These are phyloP conservation scores for Podosphaera xanthii DNA, from an alignment of 2,329 filamentous ascomycete genomes.

Conservation along the genomic window DNA sequence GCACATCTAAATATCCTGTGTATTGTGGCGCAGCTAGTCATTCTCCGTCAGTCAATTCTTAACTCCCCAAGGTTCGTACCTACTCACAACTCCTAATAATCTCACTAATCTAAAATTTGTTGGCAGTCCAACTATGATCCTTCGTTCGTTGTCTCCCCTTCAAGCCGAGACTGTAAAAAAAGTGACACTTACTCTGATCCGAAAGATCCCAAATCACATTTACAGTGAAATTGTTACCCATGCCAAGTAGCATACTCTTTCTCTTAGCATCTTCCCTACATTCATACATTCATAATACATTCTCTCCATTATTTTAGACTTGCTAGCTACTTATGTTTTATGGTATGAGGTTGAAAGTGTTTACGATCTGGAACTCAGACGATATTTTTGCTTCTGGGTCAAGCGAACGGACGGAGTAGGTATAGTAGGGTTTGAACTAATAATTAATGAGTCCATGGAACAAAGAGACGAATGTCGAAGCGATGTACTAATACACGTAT, in stretches of 20 bases:
- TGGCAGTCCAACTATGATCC: slow-evolving; percentile 64
- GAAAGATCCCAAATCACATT: slow-evolving; percentile 73
- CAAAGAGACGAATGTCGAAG: too few species aligned
- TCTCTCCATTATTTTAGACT: background rate
- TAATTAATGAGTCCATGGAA: too few species aligned
- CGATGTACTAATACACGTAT: too few species aligned
- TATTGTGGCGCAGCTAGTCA: slow-evolving; percentile 82
- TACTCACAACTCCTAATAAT: background rate
- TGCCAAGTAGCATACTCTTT: slow-evolving; percentile 34
- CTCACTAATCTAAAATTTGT: slow-evolving; percentile 1
- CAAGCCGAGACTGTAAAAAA: slow-evolving; percentile 68
- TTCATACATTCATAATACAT: background rate
- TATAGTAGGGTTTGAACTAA: too few species aligned
- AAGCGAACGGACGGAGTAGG: too few species aligned
- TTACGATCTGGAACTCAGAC: too few species aligned
- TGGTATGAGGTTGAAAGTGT: background rate
- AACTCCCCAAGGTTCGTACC: slow-evolving; percentile 52
- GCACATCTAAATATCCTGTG: slow-evolving; percentile 87
- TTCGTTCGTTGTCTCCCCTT: slow-evolving; percentile 69
- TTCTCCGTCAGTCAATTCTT: slow-evolving; percentile 67
- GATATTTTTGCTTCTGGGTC: too few species aligned
- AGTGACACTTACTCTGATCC: slow-evolving; percentile 65
- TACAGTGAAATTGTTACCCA: slow-evolving; percentile 80
- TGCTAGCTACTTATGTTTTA: background rate
- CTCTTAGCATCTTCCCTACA: background rate